Base-by-base conservation (phyloP, 2,329 filamentous ascomycete genomes). In the Neofusicoccum kwambonambiense region DNA sequence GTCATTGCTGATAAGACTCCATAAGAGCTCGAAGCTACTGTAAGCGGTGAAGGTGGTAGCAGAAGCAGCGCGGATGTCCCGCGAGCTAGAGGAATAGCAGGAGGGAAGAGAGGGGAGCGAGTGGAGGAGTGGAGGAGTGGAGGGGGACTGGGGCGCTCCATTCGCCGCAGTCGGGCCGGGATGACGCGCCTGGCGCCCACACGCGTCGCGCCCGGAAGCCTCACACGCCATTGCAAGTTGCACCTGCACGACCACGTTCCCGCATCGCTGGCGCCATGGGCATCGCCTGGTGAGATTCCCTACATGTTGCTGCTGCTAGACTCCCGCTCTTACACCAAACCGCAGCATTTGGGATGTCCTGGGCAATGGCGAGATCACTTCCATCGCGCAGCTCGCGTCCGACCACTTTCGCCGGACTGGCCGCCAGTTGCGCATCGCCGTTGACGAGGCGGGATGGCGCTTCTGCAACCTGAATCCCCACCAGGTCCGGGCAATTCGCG, bases 381-480 rank as follows among this genome's bases (percentile, higher is more conserved):
- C 71, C 2, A 70, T 79, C 37, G 78, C 77, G 4, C 70, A 78
- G 39, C 72, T 79, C 31, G 75, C 79, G 1, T 72, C 78, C 37
- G 70, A 76, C 1, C 77, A 79, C 64, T 77, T 74, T 65, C 67
- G 70, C 35, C 60, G 67, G 39, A 69, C 76, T 68, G 71, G 72
- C 37, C 72, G 75, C 22, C 76, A 78, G 6, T 69, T 81, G 1
- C 68, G 76, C 9, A 76, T 82, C 35, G 79, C 79, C 12, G 73
- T 81, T 0, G 80, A 82, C 51, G 78, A 80, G 67, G 77, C 78
- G 4, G 75, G 77, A 35, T 82, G 78, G 78, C 71, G 78, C 0
- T 82, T 80, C 70, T 76, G 76, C 64, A 81, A 81, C 63, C 65
- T 82, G 5, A 78, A 73, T 0, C 19, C 63, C 13, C 66, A 71